Percentiles rank a stretch among this genome's conserved stretches.
Evolutionary conservation across 108 stramenopile genomes (phyloP).

Genomic region (Aurantiochytrium sp.): DNA sequence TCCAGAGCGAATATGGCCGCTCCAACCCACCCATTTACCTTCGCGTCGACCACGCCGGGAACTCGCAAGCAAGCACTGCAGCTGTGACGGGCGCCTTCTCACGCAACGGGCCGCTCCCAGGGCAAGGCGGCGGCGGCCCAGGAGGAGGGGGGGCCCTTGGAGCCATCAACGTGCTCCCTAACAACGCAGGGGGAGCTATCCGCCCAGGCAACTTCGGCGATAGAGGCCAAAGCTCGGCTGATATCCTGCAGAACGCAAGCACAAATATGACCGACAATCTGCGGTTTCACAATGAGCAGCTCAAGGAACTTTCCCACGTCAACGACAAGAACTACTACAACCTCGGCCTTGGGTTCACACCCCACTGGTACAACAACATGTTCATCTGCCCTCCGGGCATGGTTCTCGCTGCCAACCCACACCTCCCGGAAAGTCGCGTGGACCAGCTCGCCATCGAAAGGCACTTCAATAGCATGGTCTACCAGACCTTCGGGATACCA

Average conservation of each 20-base stretch:
- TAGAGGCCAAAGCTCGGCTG: too few species aligned
- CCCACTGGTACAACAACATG: not conserved
- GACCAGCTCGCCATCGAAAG: not conserved
- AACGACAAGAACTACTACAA: not conserved
- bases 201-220: too few species aligned
- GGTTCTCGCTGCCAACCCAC: not conserved
- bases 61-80: not conserved
- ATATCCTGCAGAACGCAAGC: not conserved
- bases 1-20: not conserved
- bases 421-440: not conserved
- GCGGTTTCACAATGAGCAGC: not conserved
- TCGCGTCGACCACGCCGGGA: not conserved
- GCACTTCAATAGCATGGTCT: not conserved
- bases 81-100: not conserved
- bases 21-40: not conserved
- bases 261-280: not conserved
- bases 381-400: not conserved
- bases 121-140: too few species aligned
- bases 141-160: not conserved
- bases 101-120: too few species aligned
- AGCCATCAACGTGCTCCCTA: too few species aligned
- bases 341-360: not conserved
- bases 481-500: not conserved
- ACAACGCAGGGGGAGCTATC: too few species aligned
- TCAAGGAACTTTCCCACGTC: not conserved